Evolutionary conservation across 805 yeast species (phyloP).

Genomic region (Priceomyces haplophilus): DNA sequence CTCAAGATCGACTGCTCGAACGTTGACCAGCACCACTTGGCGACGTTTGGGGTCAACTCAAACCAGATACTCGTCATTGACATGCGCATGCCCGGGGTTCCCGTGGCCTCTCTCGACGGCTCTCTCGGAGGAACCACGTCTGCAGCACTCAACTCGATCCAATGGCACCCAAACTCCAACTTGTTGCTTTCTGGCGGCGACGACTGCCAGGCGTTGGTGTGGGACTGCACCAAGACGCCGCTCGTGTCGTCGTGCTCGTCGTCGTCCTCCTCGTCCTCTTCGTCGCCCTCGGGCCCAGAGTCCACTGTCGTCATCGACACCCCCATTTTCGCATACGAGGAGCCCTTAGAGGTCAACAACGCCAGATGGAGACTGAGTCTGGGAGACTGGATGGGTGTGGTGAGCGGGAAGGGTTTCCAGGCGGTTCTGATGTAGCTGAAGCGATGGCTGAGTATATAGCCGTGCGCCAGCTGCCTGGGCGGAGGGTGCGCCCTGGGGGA

Average conservation of each 20-base stretch:
- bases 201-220: conserved; percentile 68
- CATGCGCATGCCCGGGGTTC: conserved; percentile 83
- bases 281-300: conserved; percentile 1
- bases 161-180: conserved; percentile 81
- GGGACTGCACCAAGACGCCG: conserved; percentile 51
- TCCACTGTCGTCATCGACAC: conserved; percentile 18
- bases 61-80: conserved; percentile 69
- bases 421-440: conserved; percentile 47
- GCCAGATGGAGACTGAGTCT: conserved; percentile 63
- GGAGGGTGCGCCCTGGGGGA: too few species aligned
- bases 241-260: too few species aligned
- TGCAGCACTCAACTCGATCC: conserved; percentile 65
- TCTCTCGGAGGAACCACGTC: conserved; percentile 46
- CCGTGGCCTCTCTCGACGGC: conserved; percentile 66
- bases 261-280: too few species aligned
- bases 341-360: conserved; percentile 70
- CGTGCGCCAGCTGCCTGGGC: not conserved
- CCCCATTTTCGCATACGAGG: conserved; percentile 53
- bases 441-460: too few species aligned
- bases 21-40: conserved; percentile 76
- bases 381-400: conserved; percentile 82
- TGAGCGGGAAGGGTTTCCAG: conserved; percentile 67
- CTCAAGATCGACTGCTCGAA: conserved; percentile 76
- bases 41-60: conserved; percentile 74
- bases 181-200: conserved; percentile 63